Base-by-base conservation (phyloP, 164 flowering plant genomes). In the Piper longum region DNA sequence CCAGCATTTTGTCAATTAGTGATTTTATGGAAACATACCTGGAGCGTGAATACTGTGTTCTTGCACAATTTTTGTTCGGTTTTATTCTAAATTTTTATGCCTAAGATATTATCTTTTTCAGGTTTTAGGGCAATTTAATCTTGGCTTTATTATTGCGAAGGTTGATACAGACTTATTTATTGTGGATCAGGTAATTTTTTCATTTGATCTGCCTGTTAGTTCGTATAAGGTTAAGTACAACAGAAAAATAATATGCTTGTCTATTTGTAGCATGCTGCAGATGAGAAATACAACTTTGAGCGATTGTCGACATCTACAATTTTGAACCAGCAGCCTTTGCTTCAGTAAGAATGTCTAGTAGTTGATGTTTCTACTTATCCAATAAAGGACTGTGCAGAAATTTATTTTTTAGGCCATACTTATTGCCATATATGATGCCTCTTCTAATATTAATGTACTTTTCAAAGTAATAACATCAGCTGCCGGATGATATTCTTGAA, bases 121-220 rank as follows among this genome's bases (percentile, higher is more conserved):
- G 99, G 95, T 88, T 45, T 79, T 93, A 79, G 99, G 99, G 64
- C 99, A 93, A 70, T 93, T 93, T 77, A 93, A 93, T 78, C 92
- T 86, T 59, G 99, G 99, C 6, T 93, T 93, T 69, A 90, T 93
- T 62, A 83, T 93, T 79, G 99, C 87, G 61, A 88, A 83, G 78
- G 72, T 90, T 68, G 92, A 83, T 68, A 74, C 80, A 67, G 99
- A 93, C 76, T 73, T 93, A 63, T 93, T 93, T 67, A 87, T 93
- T 60, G 83, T 93, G 59, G 97, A 93, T 82, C 99, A 93, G 89
- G 99, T 87, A 71, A 65, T 59, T 40, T 63, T 54, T 19, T 44
- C 11, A 6, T 44, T 44, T 44, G 0, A 5, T 44, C 48, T 44
- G 48, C 11, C 6, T 5, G 11, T 44, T 44, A 1, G 6, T 44